Conservation (phyloP, 2,329 filamentous ascomycete genomes). For the Didymellaceae sp. region DNA sequence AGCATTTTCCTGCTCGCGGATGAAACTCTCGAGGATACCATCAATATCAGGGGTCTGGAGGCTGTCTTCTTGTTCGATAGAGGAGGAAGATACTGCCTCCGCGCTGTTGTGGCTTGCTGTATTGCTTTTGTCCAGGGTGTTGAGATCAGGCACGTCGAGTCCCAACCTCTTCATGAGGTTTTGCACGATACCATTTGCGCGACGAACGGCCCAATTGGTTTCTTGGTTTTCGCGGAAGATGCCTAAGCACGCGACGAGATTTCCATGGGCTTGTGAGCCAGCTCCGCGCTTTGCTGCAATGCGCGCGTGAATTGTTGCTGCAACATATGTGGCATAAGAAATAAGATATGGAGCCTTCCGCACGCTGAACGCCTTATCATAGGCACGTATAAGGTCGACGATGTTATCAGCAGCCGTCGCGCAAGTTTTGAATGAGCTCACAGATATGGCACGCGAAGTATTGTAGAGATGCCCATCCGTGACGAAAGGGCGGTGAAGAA, state of each 20-base stretch:
- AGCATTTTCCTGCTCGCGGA: constrained; percentile 37
- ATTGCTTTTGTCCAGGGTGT: background rate
- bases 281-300: constrained; percentile 54
- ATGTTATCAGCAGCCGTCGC: constrained; percentile 56
- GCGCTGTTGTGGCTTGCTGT: constrained; percentile 14
- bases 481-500: constrained; percentile 62
- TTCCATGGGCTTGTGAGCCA: constrained; percentile 45
- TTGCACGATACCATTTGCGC: constrained; percentile 55
- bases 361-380: constrained; percentile 55
- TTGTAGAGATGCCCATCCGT: constrained; percentile 57
- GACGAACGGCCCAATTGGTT: constrained; percentile 58
- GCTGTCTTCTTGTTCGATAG: constrained; percentile 23
- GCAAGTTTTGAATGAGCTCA: constrained; percentile 55
- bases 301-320: constrained; percentile 60
- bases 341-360: constrained; percentile 59
- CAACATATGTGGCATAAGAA: constrained; percentile 63
- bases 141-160: constrained; percentile 14
- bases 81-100: background rate
- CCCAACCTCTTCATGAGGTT: constrained; percentile 54
- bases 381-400: constrained; percentile 53
- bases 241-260: constrained; percentile 53
- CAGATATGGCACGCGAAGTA: constrained; percentile 48
- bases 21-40: constrained; percentile 52
- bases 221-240: constrained; percentile 59
- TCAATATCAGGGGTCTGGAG: constrained; percentile 49